Evolutionary conservation across 805 yeast species (phyloP), one percentile per base, ranked within the genome.

Genomic region (Peterozyma xylosa): DNA sequence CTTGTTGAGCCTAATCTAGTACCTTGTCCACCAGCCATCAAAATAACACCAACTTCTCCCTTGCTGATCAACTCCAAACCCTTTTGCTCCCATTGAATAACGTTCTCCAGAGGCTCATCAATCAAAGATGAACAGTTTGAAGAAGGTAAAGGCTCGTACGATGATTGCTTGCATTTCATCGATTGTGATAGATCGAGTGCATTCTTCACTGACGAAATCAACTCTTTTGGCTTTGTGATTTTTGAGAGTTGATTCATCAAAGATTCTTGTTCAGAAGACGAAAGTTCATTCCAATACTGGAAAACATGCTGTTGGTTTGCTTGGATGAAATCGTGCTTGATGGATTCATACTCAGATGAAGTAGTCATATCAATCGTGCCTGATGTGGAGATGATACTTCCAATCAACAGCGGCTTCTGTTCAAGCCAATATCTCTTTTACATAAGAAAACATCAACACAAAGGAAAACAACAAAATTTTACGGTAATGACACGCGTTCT

Each of bases 21-120:
- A 30, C 99, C 99, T 63, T 93, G 99, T 41, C 99, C 99, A 45
- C 99, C 99, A 11, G 99, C 97, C 86, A 93, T 83, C 42, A 93
- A 70, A 37, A 93, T 71, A 5, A 93, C 91, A 32, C 88, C 99
- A 18, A 91, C 98, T 55, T 84, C 77, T 50, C 82, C 82, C 11
- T 68, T 61, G 14, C 76, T 62, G 43, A 93, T 82, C 30, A 91
- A 85, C 21, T 77, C 67, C 14, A 82, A 61, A 11, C 99, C 99
- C 11, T 53, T 37, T 4, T 48, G 50, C 36, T 61, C 50, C 56
- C 73, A 63, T 9, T 48, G 46, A 6, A 56, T 47, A 27, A 59
- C 48, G 9, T 59, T 53, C 11, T 58, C 62, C 3, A 58, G 57
- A 37, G 60, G 55, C 11, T 53, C 59, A 1, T 44, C 43, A 14